A percentile compares a stretch with the other conserved stretches of the same genome.
Evolutionary conservation across 179 eudicot species (phyloP).

Genomic region (Silene coronaria): DNA sequence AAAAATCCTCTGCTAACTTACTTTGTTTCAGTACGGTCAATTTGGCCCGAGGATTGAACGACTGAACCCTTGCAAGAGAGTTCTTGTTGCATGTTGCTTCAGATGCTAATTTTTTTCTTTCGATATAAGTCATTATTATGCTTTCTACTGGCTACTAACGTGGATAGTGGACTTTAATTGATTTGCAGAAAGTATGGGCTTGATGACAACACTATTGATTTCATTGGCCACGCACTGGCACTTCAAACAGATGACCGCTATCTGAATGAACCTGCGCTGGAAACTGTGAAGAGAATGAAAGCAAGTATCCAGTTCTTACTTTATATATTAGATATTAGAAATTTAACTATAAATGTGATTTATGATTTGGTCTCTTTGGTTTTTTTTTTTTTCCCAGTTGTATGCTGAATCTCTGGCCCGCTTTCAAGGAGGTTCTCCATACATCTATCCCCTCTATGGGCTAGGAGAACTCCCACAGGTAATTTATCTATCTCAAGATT

Average conservation of each 20-base stretch:
- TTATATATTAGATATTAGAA: no score
- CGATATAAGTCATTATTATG: not conserved
- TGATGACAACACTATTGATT: conserved; percentile 72
- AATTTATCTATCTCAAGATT: not conserved
- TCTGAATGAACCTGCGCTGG: conserved; percentile 63
- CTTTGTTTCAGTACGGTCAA: not conserved
- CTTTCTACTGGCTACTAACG: not conserved
- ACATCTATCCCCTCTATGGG: conserved; percentile 76
- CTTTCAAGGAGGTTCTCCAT: conserved; percentile 74
- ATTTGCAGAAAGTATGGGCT: conserved; percentile 70
- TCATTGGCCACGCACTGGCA: conserved; percentile 87
- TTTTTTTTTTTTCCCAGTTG: conserved; percentile 32
- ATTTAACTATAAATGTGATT: not conserved
- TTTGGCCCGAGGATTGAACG: not conserved
- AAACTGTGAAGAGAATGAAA: conserved; percentile 75
- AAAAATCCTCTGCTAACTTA: not conserved
- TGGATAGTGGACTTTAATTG: not conserved
- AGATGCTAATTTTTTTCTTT: not conserved
- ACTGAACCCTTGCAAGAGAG: not conserved
- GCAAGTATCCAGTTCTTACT: conserved; percentile 23
- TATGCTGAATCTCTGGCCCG: conserved; percentile 85
- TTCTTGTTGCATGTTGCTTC: not conserved
- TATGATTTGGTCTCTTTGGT: not conserved
- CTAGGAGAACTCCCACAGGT: conserved; percentile 91
- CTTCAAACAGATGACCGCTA: conserved; percentile 55